Conservation (phyloP, 2,329 filamentous ascomycete genomes). For the Colletotrichum chlorophyti region DNA sequence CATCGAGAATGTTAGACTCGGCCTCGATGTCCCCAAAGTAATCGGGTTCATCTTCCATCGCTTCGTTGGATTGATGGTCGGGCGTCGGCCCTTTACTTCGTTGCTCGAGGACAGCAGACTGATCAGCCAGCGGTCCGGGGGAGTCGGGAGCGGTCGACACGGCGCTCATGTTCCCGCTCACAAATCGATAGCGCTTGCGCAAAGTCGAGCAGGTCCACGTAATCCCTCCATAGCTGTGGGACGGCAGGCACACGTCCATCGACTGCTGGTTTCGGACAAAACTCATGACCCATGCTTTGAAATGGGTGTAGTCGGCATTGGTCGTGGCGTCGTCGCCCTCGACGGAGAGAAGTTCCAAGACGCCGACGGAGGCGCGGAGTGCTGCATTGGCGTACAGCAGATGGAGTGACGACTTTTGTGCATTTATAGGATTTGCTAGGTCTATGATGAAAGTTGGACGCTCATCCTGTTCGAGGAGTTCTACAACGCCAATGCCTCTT, state of each 20-base stretch:
- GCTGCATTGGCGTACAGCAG: conserved; percentile 74
- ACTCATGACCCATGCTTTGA: conserved; percentile 73
- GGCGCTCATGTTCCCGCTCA: conserved; percentile 61
- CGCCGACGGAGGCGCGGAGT: conserved; percentile 61
- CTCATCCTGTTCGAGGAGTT: conserved; percentile 78
- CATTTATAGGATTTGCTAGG: conserved; percentile 63
- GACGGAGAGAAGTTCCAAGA: conserved; percentile 64
- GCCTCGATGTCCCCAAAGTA: conserved; percentile 49
- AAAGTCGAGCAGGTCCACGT: conserved; percentile 76
- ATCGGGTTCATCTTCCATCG: conserved; percentile 44
- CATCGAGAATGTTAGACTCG: conserved; percentile 22
- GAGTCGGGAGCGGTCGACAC: conserved; percentile 44
- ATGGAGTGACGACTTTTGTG: conserved; percentile 58
- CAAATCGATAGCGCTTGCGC: conserved; percentile 70
- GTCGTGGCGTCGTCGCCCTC: conserved; percentile 50
- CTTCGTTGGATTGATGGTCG: conserved; percentile 37
- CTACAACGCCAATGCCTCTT: conserved; percentile 70
- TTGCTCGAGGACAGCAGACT: conserved; percentile 42
- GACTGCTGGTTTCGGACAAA: conserved; percentile 59
- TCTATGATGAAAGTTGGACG: conserved; percentile 81
- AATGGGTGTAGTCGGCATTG: conserved; percentile 61
- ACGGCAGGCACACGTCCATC: conserved; percentile 59
- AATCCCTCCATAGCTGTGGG: conserved; percentile 67
- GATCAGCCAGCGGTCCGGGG: conserved; percentile 44
- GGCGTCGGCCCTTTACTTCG: conserved; percentile 45